Conservation (phyloP, 371 early-diverging fungal genomes). For the Actinomortierella ambigua region DNA sequence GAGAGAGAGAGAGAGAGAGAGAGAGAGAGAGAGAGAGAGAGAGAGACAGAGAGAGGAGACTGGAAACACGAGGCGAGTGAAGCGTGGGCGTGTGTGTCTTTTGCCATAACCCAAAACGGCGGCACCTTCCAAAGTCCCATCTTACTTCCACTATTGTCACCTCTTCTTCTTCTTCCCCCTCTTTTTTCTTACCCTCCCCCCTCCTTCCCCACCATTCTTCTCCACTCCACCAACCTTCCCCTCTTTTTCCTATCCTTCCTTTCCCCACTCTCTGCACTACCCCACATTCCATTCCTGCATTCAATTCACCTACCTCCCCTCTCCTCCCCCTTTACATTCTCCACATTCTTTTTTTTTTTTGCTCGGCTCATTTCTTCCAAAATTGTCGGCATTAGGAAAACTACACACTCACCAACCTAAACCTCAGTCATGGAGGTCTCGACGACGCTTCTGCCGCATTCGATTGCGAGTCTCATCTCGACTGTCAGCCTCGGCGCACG, state of each 20-base stretch:
- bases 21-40: slow-evolving; percentile 11
- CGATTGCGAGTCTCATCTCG: slow-evolving; percentile 41
- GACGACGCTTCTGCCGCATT: slow-evolving; percentile 31
- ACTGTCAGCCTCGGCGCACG: slow-evolving; percentile 43
- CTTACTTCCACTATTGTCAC: slow-evolving; percentile 9
- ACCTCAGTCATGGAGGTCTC: slow-evolving; percentile 26
- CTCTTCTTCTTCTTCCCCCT: slow-evolving; percentile 2
- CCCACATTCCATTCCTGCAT: neutral
- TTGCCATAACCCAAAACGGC: neutral
- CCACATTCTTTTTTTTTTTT: slow-evolving; percentile 7
- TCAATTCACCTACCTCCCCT: too few species aligned
- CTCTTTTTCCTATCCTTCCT: slow-evolving; percentile 8
- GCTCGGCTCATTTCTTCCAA: slow-evolving; percentile 3
- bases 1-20: neutral
- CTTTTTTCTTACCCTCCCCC: slow-evolving; percentile 5
- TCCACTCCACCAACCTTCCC: slow-evolving; percentile 3
- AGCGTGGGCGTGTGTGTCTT: neutral
- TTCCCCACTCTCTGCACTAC: slow-evolving; percentile 14
- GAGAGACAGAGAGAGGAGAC: slow-evolving; percentile 4
- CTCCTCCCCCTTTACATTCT: too few species aligned
- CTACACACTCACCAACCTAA: slow-evolving; percentile 7
- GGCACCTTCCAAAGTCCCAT: slow-evolving; percentile 4
- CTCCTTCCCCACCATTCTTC: slow-evolving; percentile 9
- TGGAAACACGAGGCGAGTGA: slow-evolving; percentile 1
- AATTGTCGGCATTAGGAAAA: slow-evolving; percentile 9